These are phyloP conservation scores for Fusarium oligoseptatum DNA, from an alignment of 2,329 filamentous ascomycete genomes.

Conservation along the genomic window DNA sequence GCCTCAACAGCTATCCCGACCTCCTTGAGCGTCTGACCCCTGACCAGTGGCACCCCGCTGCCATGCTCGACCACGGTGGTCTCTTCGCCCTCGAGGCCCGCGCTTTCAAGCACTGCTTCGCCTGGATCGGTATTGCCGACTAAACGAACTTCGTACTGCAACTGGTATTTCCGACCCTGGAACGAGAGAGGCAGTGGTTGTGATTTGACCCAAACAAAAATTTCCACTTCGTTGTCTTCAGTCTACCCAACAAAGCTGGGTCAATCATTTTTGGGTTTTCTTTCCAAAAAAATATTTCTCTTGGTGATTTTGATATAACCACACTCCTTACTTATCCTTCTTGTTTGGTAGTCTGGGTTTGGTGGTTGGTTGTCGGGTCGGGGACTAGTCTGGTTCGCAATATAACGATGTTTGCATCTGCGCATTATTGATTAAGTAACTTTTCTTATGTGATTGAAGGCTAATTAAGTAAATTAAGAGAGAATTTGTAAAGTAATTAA, in stretches of 20 bases:
- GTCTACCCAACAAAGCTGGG: not conserved
- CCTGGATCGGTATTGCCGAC: slow-evolving; percentile 43
- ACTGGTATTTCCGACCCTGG: not conserved
- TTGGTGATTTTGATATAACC: not conserved
- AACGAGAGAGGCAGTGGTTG: not conserved
- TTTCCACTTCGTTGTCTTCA: not conserved
- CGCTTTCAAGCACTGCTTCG: slow-evolving; percentile 55
- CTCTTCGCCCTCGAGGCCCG: slow-evolving; percentile 53
- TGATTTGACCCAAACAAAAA: not conserved
- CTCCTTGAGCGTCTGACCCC: slow-evolving; percentile 55
- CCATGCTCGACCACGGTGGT: slow-evolving; percentile 53
- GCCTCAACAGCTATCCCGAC: slow-evolving; percentile 56
- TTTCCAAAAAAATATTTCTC: not conserved
- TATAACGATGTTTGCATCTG: not conserved
- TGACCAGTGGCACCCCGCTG: slow-evolving; percentile 54
- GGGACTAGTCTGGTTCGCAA: not conserved
- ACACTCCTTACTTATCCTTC: not conserved
- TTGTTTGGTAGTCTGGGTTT: not conserved
- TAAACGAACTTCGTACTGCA: slow-evolving; percentile 42
- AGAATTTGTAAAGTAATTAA: not conserved
- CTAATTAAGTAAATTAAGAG: not conserved
- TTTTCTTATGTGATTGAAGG: not conserved
- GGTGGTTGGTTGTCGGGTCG: not conserved
- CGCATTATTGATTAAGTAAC: not conserved
- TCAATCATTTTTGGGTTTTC: not conserved